phyloP scores from a whole-genome alignment of 371 early-diverging fungal species.

The Actinomortierella wolfii region DNA sequence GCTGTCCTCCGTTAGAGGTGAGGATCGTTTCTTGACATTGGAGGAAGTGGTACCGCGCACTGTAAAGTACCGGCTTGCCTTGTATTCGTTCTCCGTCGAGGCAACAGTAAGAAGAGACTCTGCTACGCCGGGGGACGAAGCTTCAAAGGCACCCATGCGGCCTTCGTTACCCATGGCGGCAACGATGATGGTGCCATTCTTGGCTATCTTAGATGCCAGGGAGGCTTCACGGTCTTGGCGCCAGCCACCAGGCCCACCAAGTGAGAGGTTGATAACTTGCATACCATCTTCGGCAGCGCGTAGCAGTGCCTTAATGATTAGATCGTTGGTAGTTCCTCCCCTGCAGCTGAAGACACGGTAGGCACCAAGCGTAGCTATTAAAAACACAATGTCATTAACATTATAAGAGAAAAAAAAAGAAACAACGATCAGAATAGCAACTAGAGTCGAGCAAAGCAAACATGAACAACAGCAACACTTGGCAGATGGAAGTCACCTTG shows the following conservation, averaged over 20 bases:
- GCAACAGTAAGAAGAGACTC: slow-evolving; percentile 69
- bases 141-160: slow-evolving; percentile 63
- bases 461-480: no score
- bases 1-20: not conserved
- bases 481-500: slow-evolving; percentile 39
- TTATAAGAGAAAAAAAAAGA: not conserved
- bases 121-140: slow-evolving; percentile 68
- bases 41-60: slow-evolving; percentile 4
- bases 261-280: slow-evolving; percentile 70
- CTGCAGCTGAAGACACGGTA: slow-evolving; percentile 72
- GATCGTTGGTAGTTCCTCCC: slow-evolving; percentile 60
- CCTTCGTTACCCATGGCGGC: slow-evolving; percentile 80
- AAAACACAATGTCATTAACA: not conserved
- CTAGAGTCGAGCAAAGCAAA: not conserved
- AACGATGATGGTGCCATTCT: slow-evolving; percentile 56
- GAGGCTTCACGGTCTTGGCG: slow-evolving; percentile 51
- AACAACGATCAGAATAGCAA: no score
- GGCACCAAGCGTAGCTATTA: slow-evolving; percentile 56
- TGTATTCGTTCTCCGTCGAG: slow-evolving; percentile 64
- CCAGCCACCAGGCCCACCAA: slow-evolving; percentile 68
- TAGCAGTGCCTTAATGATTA: slow-evolving; percentile 66
- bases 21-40: not conserved
- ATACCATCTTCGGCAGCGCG: slow-evolving; percentile 61
- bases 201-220: slow-evolving; percentile 49
- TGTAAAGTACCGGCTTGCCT: slow-evolving; percentile 34